Conservation (phyloP, 768 basidiomycete species). For the Lentinus brumalis region DNA sequence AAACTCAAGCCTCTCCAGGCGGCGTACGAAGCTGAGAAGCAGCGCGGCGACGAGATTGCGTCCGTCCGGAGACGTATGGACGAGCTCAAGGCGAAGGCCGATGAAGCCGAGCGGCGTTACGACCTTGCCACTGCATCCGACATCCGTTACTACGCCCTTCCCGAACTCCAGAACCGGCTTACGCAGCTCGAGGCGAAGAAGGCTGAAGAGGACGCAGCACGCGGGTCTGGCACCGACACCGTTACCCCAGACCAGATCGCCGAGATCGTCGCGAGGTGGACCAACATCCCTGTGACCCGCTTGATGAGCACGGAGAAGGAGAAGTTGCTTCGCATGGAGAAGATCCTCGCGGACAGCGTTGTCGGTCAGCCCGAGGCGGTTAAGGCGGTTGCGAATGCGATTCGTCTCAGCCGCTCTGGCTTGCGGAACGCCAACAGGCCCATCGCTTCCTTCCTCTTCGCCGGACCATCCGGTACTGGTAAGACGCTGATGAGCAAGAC, state of each 20-base stretch:
- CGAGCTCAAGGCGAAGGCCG: constrained; percentile 87
- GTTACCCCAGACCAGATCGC: constrained; percentile 92
- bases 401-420: constrained; percentile 91
- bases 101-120: constrained; percentile 87
- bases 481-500: constrained; percentile 92
- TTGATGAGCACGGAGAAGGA: constrained; percentile 90
- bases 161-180: constrained; percentile 79
- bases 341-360: constrained; percentile 71
- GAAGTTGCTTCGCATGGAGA: constrained; percentile 86
- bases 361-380: constrained; percentile 92
- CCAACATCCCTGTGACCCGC: constrained; percentile 85
- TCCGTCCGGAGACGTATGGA: constrained; percentile 80
- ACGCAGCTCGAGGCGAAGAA: constrained; percentile 74
- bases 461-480: constrained; percentile 88
- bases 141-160: constrained; percentile 88
- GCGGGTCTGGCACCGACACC: constrained; percentile 56
- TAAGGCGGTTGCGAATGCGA: constrained; percentile 90
- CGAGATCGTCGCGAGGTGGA: constrained; percentile 93
- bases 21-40: constrained; percentile 86
- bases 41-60: constrained; percentile 78
- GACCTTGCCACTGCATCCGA: constrained; percentile 83
- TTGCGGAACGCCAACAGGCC: constrained; percentile 86
- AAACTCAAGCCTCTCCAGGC: constrained; percentile 80
- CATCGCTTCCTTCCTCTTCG: constrained; percentile 91
- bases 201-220: constrained; percentile 62